A percentile compares a stretch with the other conserved stretches of the same genome.
These are phyloP conservation scores for Alternaria atra DNA, from an alignment of 2,329 filamentous ascomycete species.

Conservation along the genomic window DNA sequence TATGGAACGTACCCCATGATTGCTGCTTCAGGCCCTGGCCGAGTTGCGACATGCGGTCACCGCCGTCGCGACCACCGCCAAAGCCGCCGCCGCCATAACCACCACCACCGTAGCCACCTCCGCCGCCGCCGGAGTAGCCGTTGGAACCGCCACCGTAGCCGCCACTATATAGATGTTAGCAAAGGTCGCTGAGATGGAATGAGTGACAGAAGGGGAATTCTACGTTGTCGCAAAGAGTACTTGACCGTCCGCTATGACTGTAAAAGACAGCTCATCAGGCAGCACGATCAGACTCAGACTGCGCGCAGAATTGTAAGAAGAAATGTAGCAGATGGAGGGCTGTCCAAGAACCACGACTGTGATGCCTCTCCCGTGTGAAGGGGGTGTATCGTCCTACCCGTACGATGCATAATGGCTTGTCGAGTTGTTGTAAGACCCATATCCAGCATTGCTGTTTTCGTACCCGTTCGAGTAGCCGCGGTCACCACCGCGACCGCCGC, in stretches of 20 bases:
- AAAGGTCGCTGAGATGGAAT: conserved; percentile 6
- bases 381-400: conserved; percentile 53
- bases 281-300: conserved; percentile 36
- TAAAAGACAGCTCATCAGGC: conserved; percentile 30
- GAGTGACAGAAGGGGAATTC: conserved; percentile 33
- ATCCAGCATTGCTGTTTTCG: conserved; percentile 53
- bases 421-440: conserved; percentile 57
- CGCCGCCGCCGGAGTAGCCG: conserved; percentile 59
- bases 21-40: conserved; percentile 88
- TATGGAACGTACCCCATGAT: conserved; percentile 76
- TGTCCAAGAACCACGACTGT: conserved; percentile 46
- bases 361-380: conserved; percentile 52
- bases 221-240: conserved; percentile 44
- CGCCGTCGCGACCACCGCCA: conserved; percentile 70
- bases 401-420: conserved; percentile 56
- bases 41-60: conserved; percentile 93
- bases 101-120: conserved; percentile 60
- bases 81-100: conserved; percentile 33
- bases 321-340: conserved; percentile 42
- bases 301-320: conserved; percentile 42
- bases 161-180: conserved; percentile 44
- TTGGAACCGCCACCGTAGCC: conserved; percentile 56
- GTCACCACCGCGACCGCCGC: conserved; percentile 55
- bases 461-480: conserved; percentile 66
- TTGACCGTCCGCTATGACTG: conserved; percentile 34